Evolutionary conservation across 257 asterid genomes (phyloP).

Genomic region (Solanum chiquidenum): DNA sequence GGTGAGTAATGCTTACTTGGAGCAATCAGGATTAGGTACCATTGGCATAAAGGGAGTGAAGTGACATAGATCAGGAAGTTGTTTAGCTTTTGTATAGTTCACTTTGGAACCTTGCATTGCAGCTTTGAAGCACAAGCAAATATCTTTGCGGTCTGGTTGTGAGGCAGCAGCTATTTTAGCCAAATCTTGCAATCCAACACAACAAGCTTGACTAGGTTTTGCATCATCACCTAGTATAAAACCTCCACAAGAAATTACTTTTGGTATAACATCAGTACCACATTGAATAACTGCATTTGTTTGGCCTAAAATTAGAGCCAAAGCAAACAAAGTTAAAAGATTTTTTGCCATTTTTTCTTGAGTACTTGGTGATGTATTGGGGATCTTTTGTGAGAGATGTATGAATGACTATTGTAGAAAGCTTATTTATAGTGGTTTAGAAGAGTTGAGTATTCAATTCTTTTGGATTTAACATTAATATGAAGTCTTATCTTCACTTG

Average conservation of each 20-base stretch:
- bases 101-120: not conserved
- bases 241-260: not conserved
- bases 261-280: not conserved
- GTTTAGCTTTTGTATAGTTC: not conserved
- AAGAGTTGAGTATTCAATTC: not conserved
- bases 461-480: not conserved
- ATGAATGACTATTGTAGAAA: not conserved
- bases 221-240: not conserved
- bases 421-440: not conserved
- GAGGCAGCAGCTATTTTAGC: not conserved
- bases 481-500: not conserved
- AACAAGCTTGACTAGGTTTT: not conserved
- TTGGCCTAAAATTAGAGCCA: not conserved
- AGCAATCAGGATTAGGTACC: not conserved
- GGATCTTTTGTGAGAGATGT: not conserved
- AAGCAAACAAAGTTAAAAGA: not conserved
- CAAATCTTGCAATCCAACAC: not conserved
- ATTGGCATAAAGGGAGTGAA: not conserved
- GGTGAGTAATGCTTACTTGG: not conserved
- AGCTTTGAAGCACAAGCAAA: not conserved
- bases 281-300: not conserved
- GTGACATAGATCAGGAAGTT: not conserved
- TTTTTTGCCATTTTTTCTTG: not conserved
- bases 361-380: not conserved
- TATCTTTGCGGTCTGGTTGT: not conserved